These are phyloP conservation scores for Diaporthe humulicola DNA, from an alignment of 2,329 filamentous ascomycete species.

Conservation along the genomic window DNA sequence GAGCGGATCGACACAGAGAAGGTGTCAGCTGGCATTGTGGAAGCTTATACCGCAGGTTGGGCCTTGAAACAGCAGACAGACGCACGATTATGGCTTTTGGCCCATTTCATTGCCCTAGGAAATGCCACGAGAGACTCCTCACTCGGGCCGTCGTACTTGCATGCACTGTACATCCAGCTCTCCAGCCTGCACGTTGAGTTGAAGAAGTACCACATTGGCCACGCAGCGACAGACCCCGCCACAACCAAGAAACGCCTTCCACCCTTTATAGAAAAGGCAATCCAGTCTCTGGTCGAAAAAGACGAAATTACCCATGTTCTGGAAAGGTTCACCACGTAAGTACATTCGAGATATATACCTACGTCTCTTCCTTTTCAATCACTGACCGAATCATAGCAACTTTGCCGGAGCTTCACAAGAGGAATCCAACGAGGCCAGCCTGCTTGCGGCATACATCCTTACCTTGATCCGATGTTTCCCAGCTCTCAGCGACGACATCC, in stretches of 20 bases:
- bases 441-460: slow-evolving; percentile 88
- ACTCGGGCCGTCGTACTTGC: slow-evolving; percentile 59
- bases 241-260: slow-evolving; percentile 54
- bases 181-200: slow-evolving; percentile 66
- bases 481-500: slow-evolving; percentile 84
- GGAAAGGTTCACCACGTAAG: slow-evolving; percentile 55
- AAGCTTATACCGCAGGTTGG: slow-evolving; percentile 48
- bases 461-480: slow-evolving; percentile 90
- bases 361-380: background rate
- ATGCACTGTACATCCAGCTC: slow-evolving; percentile 67
- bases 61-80: slow-evolving; percentile 50
- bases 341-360: slow-evolving; percentile 35
- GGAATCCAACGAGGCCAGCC: slow-evolving; percentile 72
- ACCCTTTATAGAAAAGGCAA: slow-evolving; percentile 73
- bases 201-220: slow-evolving; percentile 60
- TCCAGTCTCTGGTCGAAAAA: slow-evolving; percentile 80
- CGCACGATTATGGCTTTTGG: slow-evolving; percentile 72
- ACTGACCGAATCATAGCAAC: slow-evolving; percentile 44
- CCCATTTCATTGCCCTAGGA: slow-evolving; percentile 74
- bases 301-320: slow-evolving; percentile 78
- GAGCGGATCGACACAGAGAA: slow-evolving; percentile 53
- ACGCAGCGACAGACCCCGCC: slow-evolving; percentile 43
- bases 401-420: slow-evolving; percentile 48
- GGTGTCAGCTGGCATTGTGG: slow-evolving; percentile 58
- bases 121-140: slow-evolving; percentile 52